phyloP scores from a whole-genome alignment of 768 basidiomycete genomes.

The Arthromyces matolae region DNA sequence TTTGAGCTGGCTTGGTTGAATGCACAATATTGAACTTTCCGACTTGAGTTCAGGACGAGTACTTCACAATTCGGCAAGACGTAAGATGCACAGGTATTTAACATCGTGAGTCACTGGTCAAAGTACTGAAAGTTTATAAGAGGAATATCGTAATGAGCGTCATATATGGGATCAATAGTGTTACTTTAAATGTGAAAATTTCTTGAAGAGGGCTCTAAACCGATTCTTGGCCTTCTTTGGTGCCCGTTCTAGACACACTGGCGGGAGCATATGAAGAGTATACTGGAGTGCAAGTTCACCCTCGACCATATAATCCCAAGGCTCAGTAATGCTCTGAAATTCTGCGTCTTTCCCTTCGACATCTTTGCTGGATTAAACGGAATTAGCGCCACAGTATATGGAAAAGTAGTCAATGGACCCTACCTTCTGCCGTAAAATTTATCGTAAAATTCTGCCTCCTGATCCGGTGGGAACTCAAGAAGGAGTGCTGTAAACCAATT shows the following conservation, averaged over 20 bases:
- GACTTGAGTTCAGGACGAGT: too few species aligned
- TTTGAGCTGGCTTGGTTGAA: too few species aligned
- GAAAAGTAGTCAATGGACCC: not conserved
- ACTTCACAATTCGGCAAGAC: too few species aligned
- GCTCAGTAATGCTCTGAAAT: conserved; percentile 7
- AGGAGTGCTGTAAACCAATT: conserved; percentile 34
- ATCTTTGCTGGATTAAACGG: conserved; percentile 3
- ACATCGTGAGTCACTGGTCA: too few species aligned
- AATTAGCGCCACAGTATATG: not conserved
- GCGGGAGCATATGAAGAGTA: conserved; percentile 8
- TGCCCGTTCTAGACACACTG: not conserved
- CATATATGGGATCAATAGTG: too few species aligned
- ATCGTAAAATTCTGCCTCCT: conserved; percentile 10
- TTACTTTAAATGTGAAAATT: not conserved
- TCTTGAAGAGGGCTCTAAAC: conserved; percentile 4
- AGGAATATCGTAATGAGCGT: too few species aligned
- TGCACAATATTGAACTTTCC: too few species aligned
- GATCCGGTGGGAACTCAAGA: conserved; percentile 11
- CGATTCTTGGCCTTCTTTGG: conserved; percentile 5
- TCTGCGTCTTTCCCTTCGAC: conserved; percentile 12
- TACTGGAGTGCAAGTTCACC: conserved; percentile 2
- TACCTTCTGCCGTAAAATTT: conserved; percentile 16
- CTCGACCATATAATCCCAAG: conserved; percentile 8
- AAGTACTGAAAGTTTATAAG: too few species aligned
- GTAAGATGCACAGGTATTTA: too few species aligned